Percentiles rank a stretch among this genome's conserved stretches.
phyloP scores from a whole-genome alignment of 2,329 filamentous ascomycete genomes.

The Colletotrichum karsti region DNA sequence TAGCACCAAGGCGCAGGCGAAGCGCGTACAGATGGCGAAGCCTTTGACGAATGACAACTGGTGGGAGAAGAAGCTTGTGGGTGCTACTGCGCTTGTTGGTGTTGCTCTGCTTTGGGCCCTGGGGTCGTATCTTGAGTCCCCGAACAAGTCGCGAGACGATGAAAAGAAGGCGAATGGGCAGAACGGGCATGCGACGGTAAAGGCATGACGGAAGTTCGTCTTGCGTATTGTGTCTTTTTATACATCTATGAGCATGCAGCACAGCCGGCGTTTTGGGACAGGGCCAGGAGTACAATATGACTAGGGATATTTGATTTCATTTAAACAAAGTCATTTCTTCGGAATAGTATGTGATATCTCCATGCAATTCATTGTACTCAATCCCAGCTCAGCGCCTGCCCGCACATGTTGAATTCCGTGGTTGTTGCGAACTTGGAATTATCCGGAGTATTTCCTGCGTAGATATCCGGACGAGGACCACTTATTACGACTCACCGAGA shows the following conservation, averaged over 20 bases:
- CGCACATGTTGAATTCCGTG: too few species aligned
- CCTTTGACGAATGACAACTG: slow-evolving; percentile 72
- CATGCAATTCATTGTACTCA: too few species aligned
- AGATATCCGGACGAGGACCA: neutral
- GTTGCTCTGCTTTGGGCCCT: slow-evolving; percentile 68
- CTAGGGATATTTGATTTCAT: neutral
- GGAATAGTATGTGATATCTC: too few species aligned
- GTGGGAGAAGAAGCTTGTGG: slow-evolving; percentile 72
- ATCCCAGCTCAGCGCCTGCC: too few species aligned
- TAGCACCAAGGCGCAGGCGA: slow-evolving; percentile 30
- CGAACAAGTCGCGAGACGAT: slow-evolving; percentile 21
- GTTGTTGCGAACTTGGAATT: too few species aligned
- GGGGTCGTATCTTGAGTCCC: slow-evolving; percentile 59
- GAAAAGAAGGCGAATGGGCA: neutral
- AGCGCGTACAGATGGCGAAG: slow-evolving; percentile 48
- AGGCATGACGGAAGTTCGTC: too few species aligned
- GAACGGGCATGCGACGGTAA: slow-evolving; percentile 1
- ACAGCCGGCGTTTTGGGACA: slow-evolving; percentile 18
- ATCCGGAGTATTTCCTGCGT: slow-evolving; percentile 15
- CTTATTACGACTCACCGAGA: neutral
- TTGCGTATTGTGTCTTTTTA: neutral
- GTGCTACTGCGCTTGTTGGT: slow-evolving; percentile 69
- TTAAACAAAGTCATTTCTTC: too few species aligned
- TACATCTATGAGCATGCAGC: neutral
- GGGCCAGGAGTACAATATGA: neutral